phyloP scores from a whole-genome alignment of 345 rosid species.

The Excoecaria cochinchinensis region DNA sequence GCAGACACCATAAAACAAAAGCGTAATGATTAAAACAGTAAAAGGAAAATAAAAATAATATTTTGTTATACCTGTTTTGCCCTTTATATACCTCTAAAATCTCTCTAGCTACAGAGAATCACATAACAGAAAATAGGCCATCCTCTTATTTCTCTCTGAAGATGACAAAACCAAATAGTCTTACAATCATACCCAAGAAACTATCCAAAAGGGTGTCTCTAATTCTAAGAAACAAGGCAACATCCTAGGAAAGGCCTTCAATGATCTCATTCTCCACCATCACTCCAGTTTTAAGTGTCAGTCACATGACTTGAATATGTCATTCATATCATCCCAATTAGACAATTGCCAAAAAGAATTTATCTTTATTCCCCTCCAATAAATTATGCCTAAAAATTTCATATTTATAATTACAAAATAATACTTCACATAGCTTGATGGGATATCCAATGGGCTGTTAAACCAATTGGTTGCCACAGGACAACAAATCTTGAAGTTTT shows the following conservation, averaged over 20 bases:
- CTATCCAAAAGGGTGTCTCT: conserved; percentile 29
- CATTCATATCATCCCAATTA: too few species aligned
- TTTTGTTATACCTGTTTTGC: not conserved
- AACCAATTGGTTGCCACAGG: too few species aligned
- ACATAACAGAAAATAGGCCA: too few species aligned
- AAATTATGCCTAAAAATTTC: too few species aligned
- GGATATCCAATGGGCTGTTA: too few species aligned
- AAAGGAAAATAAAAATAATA: not conserved
- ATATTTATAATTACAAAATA: too few species aligned
- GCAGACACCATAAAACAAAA: conserved; percentile 14
- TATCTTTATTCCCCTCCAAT: too few species aligned
- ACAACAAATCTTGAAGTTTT: too few species aligned
- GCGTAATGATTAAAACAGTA: conserved; percentile 1
- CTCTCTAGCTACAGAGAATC: not conserved
- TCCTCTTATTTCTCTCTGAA: not conserved
- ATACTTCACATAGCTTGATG: too few species aligned
- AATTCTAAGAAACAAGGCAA: conserved; percentile 36
- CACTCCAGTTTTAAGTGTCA: conserved; percentile 19
- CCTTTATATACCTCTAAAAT: conserved; percentile 4
- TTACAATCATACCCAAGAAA: conserved; percentile 23
- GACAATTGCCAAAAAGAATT: too few species aligned
- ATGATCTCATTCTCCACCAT: conserved; percentile 28
- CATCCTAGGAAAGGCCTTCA: conserved; percentile 29
- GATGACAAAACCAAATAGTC: too few species aligned
- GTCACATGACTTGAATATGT: too few species aligned